Percentiles rank a stretch among this genome's conserved stretches.
These are phyloP conservation scores for Suillus cothurnatus DNA, from an alignment of 768 basidiomycete genomes.

Conservation along the genomic window DNA sequence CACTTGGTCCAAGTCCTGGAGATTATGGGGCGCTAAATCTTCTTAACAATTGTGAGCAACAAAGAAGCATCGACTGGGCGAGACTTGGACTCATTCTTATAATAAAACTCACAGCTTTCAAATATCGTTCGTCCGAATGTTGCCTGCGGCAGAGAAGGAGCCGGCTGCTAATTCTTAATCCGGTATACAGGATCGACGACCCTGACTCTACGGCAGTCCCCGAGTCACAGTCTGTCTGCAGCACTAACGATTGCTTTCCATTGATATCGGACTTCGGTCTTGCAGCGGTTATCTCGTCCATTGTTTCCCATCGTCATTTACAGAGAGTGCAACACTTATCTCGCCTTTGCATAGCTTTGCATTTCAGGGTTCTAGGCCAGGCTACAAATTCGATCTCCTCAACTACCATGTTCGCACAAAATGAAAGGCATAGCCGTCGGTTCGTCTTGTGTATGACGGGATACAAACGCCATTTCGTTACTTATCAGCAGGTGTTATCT, in stretches of 20 bases:
- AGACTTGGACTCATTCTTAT: not conserved
- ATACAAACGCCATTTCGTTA: not conserved
- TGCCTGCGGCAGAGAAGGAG: not conserved
- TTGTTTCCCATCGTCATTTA: slow-evolving; percentile 1
- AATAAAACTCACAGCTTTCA: not conserved
- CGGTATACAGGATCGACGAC: not conserved
- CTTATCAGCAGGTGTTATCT: not conserved
- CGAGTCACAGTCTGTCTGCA: not conserved
- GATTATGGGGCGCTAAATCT: not conserved
- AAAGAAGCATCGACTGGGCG: not conserved
- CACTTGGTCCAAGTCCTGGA: not conserved
- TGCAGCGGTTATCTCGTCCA: not conserved
- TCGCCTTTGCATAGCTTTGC: not conserved
- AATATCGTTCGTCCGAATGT: not conserved
- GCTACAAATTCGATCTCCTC: not conserved
- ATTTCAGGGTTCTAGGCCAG: not conserved
- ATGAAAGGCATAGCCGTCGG: not conserved
- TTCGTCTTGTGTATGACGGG: not conserved
- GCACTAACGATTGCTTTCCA: not conserved
- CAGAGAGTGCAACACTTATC: not conserved
- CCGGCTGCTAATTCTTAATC: not conserved
- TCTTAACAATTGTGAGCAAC: not conserved
- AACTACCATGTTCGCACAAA: not conserved
- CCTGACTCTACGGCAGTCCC: not conserved
- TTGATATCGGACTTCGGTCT: not conserved